A percentile compares a stretch with the other conserved stretches of the same genome.
These are phyloP conservation scores for Thalassiosira ordinaria DNA, from an alignment of 352 stramenopile genomes.

Conservation along the genomic window DNA sequence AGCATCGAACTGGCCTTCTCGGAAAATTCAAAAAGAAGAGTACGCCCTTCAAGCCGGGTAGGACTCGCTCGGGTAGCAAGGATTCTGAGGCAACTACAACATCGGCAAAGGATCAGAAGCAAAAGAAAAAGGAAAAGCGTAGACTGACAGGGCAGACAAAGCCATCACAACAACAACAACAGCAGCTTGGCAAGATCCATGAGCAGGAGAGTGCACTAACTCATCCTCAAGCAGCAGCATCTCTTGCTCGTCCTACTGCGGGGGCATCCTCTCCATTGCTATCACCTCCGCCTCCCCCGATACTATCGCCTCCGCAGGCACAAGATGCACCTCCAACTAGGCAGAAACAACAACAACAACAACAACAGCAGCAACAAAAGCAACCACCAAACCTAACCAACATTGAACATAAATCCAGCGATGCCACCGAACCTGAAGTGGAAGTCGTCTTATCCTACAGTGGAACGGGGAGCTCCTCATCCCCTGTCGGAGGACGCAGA, in stretches of 20 bases:
- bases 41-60: too few relatives aligned
- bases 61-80: too few relatives aligned
- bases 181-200: constrained; percentile 6
- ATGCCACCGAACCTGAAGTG: not conserved
- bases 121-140: too few relatives aligned
- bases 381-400: not conserved
- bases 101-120: too few relatives aligned
- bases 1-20: too few relatives aligned
- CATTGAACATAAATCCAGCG: not conserved
- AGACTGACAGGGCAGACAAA: not conserved
- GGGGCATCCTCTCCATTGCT: not conserved
- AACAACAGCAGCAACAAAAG: not conserved
- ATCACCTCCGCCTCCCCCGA: not conserved
- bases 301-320: not conserved
- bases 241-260: not conserved
- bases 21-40: too few relatives aligned
- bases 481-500: too few relatives aligned
- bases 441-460: not conserved
- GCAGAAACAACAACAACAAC: not conserved
- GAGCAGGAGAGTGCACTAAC: not conserved
- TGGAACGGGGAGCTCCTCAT: not conserved
- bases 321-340: not conserved
- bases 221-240: not conserved
- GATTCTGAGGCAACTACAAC: too few relatives aligned
- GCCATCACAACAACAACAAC: not conserved